phyloP scores from a whole-genome alignment of 176 grass and related monocot genomes.

The Paspalum notatum region DNA sequence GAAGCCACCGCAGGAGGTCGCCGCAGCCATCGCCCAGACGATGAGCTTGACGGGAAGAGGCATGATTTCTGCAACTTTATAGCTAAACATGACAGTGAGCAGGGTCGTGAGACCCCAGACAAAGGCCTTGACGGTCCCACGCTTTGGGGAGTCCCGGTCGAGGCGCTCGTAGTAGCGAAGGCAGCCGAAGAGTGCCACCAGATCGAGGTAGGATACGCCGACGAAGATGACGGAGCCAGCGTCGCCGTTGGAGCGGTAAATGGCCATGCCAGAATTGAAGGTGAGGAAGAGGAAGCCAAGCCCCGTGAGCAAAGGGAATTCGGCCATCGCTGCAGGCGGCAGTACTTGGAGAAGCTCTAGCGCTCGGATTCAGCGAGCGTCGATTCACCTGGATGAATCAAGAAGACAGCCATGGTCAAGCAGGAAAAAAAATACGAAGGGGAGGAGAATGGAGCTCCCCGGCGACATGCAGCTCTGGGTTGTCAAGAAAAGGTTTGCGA shows the following conservation, averaged over 20 bases:
- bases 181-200: constrained; percentile 24
- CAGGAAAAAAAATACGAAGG: no score
- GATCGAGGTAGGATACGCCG: constrained; percentile 12
- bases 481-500: no score
- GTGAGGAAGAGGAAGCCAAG: constrained; percentile 38
- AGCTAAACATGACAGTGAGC: constrained; percentile 7
- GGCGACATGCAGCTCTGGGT: no score
- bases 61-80: constrained; percentile 30
- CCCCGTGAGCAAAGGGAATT: constrained; percentile 26
- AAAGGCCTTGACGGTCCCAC: not conserved
- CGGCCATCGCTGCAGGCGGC: no score
- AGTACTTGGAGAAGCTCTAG: no score
- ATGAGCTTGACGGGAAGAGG: constrained; percentile 35
- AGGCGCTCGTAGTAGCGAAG: constrained; percentile 5
- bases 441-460: no score
- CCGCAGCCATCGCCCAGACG: constrained; percentile 48
- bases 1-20: constrained; percentile 46
- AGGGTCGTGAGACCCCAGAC: constrained; percentile 11
- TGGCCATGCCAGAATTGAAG: constrained; percentile 33
- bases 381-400: no score
- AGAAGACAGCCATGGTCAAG: no score
- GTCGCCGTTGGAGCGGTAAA: not conserved
- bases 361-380: no score
- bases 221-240: no score
- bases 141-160: not conserved